Percentiles rank a stretch among this genome's conserved stretches.
These are phyloP conservation scores for Candida gigantensis DNA, from an alignment of 1,139 yeast genomes.

Conservation along the genomic window DNA sequence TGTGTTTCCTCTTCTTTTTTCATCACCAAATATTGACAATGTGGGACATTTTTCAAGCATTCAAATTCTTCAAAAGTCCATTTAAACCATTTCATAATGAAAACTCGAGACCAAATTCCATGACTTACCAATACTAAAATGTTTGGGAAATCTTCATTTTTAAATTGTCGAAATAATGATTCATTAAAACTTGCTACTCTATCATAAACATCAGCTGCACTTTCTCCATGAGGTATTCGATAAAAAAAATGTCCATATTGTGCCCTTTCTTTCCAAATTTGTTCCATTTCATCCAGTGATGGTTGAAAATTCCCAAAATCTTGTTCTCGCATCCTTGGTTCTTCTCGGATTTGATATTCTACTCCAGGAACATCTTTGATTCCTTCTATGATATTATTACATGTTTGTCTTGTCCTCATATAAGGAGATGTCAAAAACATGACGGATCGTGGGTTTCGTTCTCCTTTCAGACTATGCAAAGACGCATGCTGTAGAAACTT, in stretches of 20 bases:
- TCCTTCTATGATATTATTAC: constrained; percentile 64
- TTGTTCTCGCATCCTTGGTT: constrained; percentile 89
- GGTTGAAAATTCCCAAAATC: constrained; percentile 93
- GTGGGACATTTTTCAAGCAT: constrained; percentile 75
- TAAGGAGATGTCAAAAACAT: constrained; percentile 85
- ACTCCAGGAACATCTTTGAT: constrained; percentile 53
- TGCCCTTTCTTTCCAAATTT: constrained; percentile 78
- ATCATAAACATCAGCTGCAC: constrained; percentile 94
- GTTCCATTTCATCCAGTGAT: constrained; percentile 73
- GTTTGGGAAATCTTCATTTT: constrained; percentile 63
- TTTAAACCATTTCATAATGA: constrained; percentile 88
- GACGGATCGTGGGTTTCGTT: constrained; percentile 31
- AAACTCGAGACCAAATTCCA: constrained; percentile 92
- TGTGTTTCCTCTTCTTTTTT: constrained; percentile 50
- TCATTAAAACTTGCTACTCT: constrained; percentile 89
- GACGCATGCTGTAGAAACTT: constrained; percentile 51
- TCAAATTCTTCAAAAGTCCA: constrained; percentile 93
- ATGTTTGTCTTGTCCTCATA: constrained; percentile 76
- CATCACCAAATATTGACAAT: constrained; percentile 81
- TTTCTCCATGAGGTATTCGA: constrained; percentile 89
- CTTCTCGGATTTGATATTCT: constrained; percentile 65
- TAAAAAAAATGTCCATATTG: constrained; percentile 90
- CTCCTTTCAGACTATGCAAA: constrained; percentile 28
- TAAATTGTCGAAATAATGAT: constrained; percentile 78
- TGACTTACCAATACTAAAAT: constrained; percentile 85